phyloP scores from a whole-genome alignment of 1,284 basidiomycete genomes.

The Puccinia polysora region DNA sequence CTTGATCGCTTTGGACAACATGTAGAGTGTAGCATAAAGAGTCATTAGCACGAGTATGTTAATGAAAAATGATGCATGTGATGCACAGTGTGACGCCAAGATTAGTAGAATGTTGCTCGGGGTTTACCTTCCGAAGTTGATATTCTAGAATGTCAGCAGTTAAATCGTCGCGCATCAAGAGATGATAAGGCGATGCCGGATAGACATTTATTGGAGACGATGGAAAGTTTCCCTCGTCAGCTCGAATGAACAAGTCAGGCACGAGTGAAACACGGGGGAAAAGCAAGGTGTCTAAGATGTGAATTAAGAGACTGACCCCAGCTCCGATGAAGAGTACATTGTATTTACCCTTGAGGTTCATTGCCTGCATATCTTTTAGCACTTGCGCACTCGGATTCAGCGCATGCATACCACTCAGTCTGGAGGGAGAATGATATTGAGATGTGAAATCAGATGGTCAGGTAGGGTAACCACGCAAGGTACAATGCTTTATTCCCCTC shows the following conservation, averaged over 20 bases:
- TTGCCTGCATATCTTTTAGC: conserved; percentile 10
- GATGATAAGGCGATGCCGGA: too few species aligned
- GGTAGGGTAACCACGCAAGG: too few species aligned
- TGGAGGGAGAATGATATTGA: neutral
- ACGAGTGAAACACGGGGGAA: neutral
- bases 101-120: conserved; percentile 55
- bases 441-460: neutral
- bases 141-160: conserved; percentile 43
- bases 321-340: conserved; percentile 88
- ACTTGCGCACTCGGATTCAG: conserved; percentile 8
- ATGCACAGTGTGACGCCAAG: neutral
- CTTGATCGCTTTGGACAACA: conserved; percentile 38
- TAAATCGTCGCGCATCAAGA: neutral
- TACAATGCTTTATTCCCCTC: too few species aligned
- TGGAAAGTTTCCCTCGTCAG: too few species aligned
- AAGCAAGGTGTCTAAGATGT: too few species aligned
- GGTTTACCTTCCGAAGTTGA: conserved; percentile 47
- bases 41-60: neutral
- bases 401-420: conserved; percentile 32
- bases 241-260: conserved; percentile 10
- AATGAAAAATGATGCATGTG: neutral
- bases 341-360: conserved; percentile 32
- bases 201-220: too few species aligned
- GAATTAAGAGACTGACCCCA: conserved; percentile 56
- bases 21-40: neutral